These are phyloP conservation scores for Calonectria naviculata DNA, from an alignment of 2,329 filamentous ascomycete species.

Conservation along the genomic window DNA sequence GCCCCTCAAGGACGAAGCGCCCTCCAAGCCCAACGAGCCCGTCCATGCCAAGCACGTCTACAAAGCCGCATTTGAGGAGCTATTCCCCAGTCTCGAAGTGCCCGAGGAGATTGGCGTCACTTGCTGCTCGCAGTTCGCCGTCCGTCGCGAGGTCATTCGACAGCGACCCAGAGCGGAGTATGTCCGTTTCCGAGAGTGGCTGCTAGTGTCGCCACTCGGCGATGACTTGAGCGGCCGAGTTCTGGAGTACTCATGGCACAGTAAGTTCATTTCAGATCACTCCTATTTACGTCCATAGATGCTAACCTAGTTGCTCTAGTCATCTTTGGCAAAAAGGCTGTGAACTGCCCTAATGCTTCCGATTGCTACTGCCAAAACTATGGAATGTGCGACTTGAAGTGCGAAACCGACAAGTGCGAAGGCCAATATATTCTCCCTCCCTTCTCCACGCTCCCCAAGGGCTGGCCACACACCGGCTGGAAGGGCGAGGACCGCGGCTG, in stretches of 20 bases:
- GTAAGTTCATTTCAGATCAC: constrained; percentile 46
- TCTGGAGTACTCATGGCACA: constrained; percentile 75
- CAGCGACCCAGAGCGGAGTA: constrained; percentile 64
- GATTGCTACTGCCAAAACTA: constrained; percentile 77
- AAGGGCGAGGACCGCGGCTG: constrained; percentile 41
- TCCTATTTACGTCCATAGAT: not conserved
- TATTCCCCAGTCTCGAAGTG: constrained; percentile 54
- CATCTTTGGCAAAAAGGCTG: constrained; percentile 66
- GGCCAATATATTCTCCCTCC: constrained; percentile 69
- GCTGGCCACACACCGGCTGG: constrained; percentile 63
- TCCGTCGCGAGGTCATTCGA: constrained; percentile 63
- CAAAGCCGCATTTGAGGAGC: constrained; percentile 53
- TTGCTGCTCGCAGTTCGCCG: constrained; percentile 76
- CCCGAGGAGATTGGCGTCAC: constrained; percentile 63
- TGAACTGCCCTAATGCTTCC: constrained; percentile 70
- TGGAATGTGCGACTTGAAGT: constrained; percentile 64
- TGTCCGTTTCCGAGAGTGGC: constrained; percentile 67
- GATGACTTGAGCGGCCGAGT: constrained; percentile 69
- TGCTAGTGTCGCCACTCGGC: constrained; percentile 64
- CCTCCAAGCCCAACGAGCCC: constrained; percentile 44
- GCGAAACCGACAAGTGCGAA: constrained; percentile 59
- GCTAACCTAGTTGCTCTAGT: constrained; percentile 50
- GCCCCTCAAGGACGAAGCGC: constrained; percentile 51
- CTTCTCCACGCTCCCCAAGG: constrained; percentile 66
- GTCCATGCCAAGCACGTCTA: constrained; percentile 55